A percentile compares a stretch with the other conserved stretches of the same genome.
Evolutionary conservation across 352 stramenopile genomes (phyloP).

Genomic region (Hyphochytrium catenoides): DNA sequence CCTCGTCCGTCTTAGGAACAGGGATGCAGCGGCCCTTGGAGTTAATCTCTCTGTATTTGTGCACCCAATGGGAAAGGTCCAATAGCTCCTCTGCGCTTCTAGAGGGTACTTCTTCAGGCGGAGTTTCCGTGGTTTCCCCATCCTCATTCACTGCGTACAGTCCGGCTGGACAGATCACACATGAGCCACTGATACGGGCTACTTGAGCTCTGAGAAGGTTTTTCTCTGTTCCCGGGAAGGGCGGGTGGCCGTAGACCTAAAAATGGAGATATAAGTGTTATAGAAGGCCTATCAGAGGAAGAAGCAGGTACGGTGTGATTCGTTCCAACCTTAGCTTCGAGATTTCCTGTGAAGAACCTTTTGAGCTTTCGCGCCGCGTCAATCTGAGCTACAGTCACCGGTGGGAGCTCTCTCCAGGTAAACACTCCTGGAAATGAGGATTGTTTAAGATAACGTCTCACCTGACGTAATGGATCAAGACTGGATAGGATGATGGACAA

Average conservation of each 20-base stretch:
- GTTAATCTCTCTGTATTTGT: conserved; percentile 65
- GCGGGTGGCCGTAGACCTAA: conserved; percentile 38
- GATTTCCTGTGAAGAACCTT: conserved; percentile 45
- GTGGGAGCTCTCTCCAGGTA: conserved; percentile 51
- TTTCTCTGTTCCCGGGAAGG: conserved; percentile 58
- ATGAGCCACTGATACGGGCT: conserved; percentile 52
- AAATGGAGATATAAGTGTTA: too few species aligned
- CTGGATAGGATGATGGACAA: too few species aligned
- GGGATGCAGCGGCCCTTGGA: conserved; percentile 29
- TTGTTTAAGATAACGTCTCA: too few species aligned
- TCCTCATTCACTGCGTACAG: conserved; percentile 55
- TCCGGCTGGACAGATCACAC: conserved; percentile 45
- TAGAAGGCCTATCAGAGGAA: too few species aligned
- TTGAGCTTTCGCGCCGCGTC: conserved; percentile 38
- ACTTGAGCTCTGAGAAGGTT: conserved; percentile 67
- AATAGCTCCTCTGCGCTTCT: conserved; percentile 40
- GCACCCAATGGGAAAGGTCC: conserved; percentile 49
- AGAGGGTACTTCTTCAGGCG: conserved; percentile 28
- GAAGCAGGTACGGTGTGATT: background rate
- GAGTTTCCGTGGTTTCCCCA: conserved; percentile 22
- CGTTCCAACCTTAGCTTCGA: conserved; percentile 29
- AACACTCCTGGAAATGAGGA: conserved; percentile 14
- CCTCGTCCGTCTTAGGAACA: conserved; percentile 32
- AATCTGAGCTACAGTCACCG: conserved; percentile 43
- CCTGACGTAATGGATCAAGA: too few species aligned